Conservation (phyloP, 305 asterid genomes). For the Caryopteris hybrid region DNA sequence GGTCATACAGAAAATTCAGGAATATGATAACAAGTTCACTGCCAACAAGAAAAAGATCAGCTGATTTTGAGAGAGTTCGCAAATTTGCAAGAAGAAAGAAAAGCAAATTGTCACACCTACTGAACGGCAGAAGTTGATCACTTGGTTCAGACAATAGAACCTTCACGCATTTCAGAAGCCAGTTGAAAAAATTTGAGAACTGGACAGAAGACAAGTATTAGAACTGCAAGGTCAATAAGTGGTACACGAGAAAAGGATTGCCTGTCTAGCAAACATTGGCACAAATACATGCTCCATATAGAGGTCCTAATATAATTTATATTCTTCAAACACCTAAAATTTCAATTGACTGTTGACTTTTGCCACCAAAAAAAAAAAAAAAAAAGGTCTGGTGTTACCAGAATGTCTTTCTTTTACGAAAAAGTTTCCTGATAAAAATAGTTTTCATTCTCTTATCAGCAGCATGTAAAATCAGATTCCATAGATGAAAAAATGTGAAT, state of each 20-base stretch:
- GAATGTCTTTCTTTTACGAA: background rate
- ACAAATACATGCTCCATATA: conserved; percentile 7
- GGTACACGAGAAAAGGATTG: conserved; percentile 7
- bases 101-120: conserved; percentile 58
- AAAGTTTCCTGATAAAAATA: background rate
- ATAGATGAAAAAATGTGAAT: background rate
- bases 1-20: conserved; percentile 80
- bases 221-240: conserved; percentile 17
- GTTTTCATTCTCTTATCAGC: background rate
- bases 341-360: background rate
- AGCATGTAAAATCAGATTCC: background rate
- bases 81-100: conserved; percentile 16
- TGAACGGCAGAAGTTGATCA: conserved; percentile 85
- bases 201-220: conserved; percentile 34
- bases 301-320: background rate
- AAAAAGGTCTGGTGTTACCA: background rate
- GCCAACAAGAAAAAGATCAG: conserved; percentile 28
- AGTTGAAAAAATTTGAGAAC: conserved; percentile 96
- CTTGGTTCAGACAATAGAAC: conserved; percentile 91
- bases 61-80: conserved; percentile 2
- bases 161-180: conserved; percentile 93
- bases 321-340: background rate
- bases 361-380: too few relatives aligned
- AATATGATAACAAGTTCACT: conserved; percentile 89
- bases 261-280: conserved; percentile 16